Conservation (phyloP, 305 asterid genomes). For the Withania somnifera region DNA sequence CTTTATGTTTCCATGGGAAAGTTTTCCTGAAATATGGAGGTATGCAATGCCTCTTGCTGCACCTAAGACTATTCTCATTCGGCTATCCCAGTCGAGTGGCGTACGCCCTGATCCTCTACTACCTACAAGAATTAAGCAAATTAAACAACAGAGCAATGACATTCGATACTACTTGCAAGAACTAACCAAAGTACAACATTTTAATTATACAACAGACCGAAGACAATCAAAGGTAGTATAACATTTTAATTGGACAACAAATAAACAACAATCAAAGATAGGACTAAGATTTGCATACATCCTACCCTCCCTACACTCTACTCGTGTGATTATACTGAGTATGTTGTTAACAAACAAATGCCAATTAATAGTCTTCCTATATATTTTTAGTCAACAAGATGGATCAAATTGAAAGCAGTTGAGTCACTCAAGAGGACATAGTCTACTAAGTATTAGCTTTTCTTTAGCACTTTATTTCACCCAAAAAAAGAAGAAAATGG, state of each 20-base stretch:
- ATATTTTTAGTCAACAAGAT: not conserved
- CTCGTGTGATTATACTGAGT: not conserved
- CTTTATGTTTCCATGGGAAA: conserved; percentile 89
- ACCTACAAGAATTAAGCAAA: conserved; percentile 29
- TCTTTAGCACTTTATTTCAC: not conserved
- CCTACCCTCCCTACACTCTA: not conserved
- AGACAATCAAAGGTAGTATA: not conserved
- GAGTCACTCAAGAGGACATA: not conserved
- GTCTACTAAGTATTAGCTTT: not conserved
- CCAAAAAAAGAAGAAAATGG: not conserved
- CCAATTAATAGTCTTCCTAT: too few species aligned
- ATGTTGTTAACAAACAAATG: not conserved
- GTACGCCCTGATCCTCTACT: conserved; percentile 98
- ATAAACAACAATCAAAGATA: not conserved
- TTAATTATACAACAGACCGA: not conserved
- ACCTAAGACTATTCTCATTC: conserved; percentile 61
- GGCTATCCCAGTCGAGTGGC: conserved; percentile 89
- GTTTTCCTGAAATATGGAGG: conserved; percentile 55
- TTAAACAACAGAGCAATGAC: not conserved
- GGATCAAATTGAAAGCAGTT: not conserved
- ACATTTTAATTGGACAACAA: not conserved
- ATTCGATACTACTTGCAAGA: too few species aligned
- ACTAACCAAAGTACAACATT: not conserved
- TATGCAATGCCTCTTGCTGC: conserved; percentile 80
- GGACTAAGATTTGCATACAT: not conserved